Percentiles rank a stretch among this genome's conserved stretches.
phyloP scores from a whole-genome alignment of 768 basidiomycete species.

The Nidula microcarpa region DNA sequence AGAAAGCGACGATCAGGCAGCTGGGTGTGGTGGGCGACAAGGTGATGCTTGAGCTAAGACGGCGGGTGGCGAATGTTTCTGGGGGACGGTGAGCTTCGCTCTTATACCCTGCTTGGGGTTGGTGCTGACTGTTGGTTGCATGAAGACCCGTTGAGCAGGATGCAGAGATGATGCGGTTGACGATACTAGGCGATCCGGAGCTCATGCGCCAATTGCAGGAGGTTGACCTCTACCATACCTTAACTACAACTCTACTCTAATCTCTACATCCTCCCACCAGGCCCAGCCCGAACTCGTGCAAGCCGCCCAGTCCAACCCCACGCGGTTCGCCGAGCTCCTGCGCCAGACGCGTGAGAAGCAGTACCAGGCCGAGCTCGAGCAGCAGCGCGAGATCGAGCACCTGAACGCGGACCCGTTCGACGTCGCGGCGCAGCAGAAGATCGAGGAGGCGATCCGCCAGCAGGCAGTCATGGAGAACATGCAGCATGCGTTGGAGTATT shows the following conservation, averaged over 20 bases:
- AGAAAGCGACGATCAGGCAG: constrained; percentile 64
- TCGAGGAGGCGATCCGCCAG: constrained; percentile 90
- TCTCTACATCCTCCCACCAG: constrained; percentile 31
- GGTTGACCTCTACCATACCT: constrained; percentile 34
- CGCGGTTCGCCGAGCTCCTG: constrained; percentile 73
- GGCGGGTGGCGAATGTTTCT: constrained; percentile 42
- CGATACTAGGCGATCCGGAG: constrained; percentile 78
- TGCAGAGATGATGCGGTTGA: constrained; percentile 87
- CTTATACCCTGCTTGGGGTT: not conserved
- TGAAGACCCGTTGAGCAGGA: constrained; percentile 71
- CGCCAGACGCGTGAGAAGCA: constrained; percentile 58
- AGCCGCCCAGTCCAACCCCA: constrained; percentile 66
- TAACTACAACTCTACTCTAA: not conserved
- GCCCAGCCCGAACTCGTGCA: constrained; percentile 77
- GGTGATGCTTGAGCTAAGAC: constrained; percentile 66
- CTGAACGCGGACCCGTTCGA: constrained; percentile 90
- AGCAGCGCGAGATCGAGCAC: constrained; percentile 56
- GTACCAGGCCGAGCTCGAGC: constrained; percentile 46
- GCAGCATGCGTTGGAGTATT: constrained; percentile 91
- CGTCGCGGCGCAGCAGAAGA: constrained; percentile 86
- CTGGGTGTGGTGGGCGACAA: constrained; percentile 58
- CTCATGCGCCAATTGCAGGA: constrained; percentile 72
- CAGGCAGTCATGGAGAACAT: constrained; percentile 90
- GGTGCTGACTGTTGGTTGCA: not conserved
- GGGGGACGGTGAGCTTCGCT: constrained; percentile 33